Evolutionary conservation across 2,329 filamentous ascomycete species (phyloP).

Genomic region (Penicillium hesseltinei): DNA sequence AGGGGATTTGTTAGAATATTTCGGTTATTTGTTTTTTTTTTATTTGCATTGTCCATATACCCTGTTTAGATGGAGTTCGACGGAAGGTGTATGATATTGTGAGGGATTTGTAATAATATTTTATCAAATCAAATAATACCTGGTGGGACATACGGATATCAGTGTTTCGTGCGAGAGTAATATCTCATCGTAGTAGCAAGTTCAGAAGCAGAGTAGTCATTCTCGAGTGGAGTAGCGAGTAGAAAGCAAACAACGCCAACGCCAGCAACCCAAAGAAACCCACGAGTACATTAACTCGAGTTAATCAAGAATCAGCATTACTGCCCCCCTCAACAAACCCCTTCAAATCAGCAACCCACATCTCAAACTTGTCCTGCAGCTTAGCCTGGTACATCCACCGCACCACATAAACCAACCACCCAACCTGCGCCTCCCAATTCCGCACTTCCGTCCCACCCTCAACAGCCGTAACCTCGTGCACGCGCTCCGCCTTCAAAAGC

Average conservation of each 20-base stretch:
- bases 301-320: not conserved
- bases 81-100: not conserved
- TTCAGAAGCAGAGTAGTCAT: no score
- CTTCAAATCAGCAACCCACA: constrained; percentile 45
- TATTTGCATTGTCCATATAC: constrained; percentile 16
- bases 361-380: constrained; percentile 39
- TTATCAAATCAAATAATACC: not conserved
- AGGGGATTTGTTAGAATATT: constrained; percentile 4
- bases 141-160: not conserved
- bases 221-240: no score
- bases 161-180: no score
- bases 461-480: constrained; percentile 48
- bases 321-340: constrained; percentile 36
- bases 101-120: not conserved
- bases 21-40: not conserved
- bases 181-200: no score
- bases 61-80: constrained; percentile 19
- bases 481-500: constrained; percentile 46
- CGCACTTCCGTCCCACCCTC: constrained; percentile 35
- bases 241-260: not conserved
- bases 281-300: no score
- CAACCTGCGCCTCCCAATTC: constrained; percentile 49
- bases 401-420: constrained; percentile 42
- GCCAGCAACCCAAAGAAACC: no score
- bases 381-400: constrained; percentile 43